Percentiles rank a stretch among this genome's conserved stretches.
phyloP scores from a whole-genome alignment of 306 rosid genomes.

The Dryas octopetala region DNA sequence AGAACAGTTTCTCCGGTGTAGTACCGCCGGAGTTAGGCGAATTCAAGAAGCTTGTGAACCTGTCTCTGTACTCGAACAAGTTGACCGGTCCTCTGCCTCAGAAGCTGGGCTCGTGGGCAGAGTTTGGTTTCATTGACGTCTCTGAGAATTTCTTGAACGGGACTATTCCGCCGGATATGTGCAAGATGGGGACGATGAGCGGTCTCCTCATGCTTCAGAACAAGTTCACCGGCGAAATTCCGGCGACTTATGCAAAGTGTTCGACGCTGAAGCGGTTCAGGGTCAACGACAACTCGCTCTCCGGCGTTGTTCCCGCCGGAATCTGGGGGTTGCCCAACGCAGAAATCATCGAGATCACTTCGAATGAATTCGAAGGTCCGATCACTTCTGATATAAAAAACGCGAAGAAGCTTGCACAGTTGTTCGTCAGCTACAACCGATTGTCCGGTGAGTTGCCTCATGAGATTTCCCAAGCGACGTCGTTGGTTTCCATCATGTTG shows the following conservation, averaged over 20 bases:
- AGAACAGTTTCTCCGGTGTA: constrained; percentile 54
- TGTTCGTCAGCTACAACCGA: constrained; percentile 43
- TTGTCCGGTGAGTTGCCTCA: constrained; percentile 63
- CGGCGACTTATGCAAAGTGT: constrained; percentile 56
- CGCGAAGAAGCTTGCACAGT: constrained; percentile 47
- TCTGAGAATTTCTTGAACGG: constrained; percentile 74
- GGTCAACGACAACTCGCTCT: constrained; percentile 67
- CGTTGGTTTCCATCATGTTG: constrained; percentile 48
- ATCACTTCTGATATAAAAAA: constrained; percentile 50
- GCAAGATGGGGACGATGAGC: constrained; percentile 53
- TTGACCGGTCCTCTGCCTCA: constrained; percentile 73
- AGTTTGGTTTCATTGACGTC: constrained; percentile 59
- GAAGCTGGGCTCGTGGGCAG: constrained; percentile 66
- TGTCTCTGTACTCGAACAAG: constrained; percentile 66
- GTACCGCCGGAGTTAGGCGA: constrained; percentile 74
- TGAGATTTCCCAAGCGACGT: constrained; percentile 52
- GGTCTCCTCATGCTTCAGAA: constrained; percentile 61
- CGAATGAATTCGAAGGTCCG: constrained; percentile 61
- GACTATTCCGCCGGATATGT: constrained; percentile 82
- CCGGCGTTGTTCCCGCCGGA: constrained; percentile 60
- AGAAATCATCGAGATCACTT: constrained; percentile 53
- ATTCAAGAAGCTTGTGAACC: constrained; percentile 44
- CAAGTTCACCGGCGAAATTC: constrained; percentile 78
- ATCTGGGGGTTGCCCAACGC: constrained; percentile 77
- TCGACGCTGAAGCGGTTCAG: constrained; percentile 51